Base-by-base conservation (phyloP, 2,329 filamentous ascomycete species). In the Fusarium denticulatum region DNA sequence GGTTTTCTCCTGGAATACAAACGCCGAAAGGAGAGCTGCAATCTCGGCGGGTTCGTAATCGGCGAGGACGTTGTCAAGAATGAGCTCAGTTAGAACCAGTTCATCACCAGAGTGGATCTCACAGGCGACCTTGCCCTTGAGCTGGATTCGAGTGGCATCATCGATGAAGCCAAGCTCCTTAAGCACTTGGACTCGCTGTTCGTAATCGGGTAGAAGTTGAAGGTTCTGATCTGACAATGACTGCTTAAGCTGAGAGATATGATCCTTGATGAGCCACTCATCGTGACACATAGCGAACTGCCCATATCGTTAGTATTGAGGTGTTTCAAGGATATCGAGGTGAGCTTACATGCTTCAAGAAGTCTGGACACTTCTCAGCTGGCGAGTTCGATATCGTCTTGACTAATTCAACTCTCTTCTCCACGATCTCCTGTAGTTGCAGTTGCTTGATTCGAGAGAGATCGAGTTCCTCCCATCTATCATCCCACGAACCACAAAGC, bases 1-100 rank as follows among this genome's bases (percentile, higher is more conserved):
- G 0, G 96, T 98, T 85, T 98, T 98, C 80, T 99, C 96, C 80
- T 98, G 95, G 86, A 99, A 99, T 5, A 99, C 95, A 81, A 99
- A 99, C 3, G 94, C 91, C 0, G 95, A 98, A 6, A 99, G 88
- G 7, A 99, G 87, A 16, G 96, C 95, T 2, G 97, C 96, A 71
- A 99, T 98, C 82, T 99, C 96, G 75, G 97, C 95, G 3, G 96
- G 95, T 78, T 98, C 96, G 82, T 96, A 98, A 69, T 97, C 93
- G 57, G 96, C 95, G 7, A 99, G 90, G 5, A 98, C 94, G 78
- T 99, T 99, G 83, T 99, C 96, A 24, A 99, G 91, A 53, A 99
- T 95, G 11, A 98, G 89, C 81, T 99, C 96, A 0, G 96, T 99
- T 24, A 99, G 89, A 2, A 99, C 96, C 1, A 99, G 89, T 82